Percentiles rank a stretch among this genome's conserved stretches.
phyloP scores from a whole-genome alignment of 176 grass and related monocot species.

The Zoysia japonica region DNA sequence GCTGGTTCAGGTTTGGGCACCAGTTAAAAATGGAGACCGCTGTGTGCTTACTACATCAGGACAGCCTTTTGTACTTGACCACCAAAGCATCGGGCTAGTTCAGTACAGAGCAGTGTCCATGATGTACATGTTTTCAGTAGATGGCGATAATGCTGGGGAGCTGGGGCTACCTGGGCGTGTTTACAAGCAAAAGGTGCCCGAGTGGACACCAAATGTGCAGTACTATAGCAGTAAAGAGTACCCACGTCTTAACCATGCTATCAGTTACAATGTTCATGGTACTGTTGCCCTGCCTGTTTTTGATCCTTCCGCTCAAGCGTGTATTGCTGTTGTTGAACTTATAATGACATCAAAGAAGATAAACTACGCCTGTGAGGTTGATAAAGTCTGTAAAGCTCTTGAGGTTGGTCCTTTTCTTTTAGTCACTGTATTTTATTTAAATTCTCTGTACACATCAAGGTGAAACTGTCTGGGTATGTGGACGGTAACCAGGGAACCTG shows the following conservation, averaged over 20 bases:
- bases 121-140: conserved; percentile 90
- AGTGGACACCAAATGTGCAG: conserved; percentile 98
- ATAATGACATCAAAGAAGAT: conserved; percentile 98
- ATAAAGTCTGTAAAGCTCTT: conserved; percentile 99
- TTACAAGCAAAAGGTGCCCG: conserved; percentile 84
- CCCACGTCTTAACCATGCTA: conserved; percentile 78
- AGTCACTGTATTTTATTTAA: conserved; percentile 22
- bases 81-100: conserved; percentile 67
- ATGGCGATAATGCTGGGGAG: conserved; percentile 65
- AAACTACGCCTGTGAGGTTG: conserved; percentile 82
- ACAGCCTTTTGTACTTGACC: conserved; percentile 87
- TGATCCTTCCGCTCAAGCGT: conserved; percentile 67
- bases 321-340: conserved; percentile 91
- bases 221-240: conserved; percentile 89
- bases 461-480: conserved; percentile 18
- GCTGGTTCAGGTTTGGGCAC: conserved; percentile 95
- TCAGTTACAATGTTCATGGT: conserved; percentile 83
- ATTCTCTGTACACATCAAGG: conserved; percentile 16
- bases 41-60: conserved; percentile 93
- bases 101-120: conserved; percentile 90
- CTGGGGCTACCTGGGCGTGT: conserved; percentile 91
- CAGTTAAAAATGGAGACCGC: conserved; percentile 73
- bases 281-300: conserved; percentile 95
- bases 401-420: conserved; percentile 58
- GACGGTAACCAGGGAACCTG: neutral